Evolutionary conservation across 108 stramenopile genomes (phyloP), one percentile per base, ranked within the genome.

Genomic region (Skeletonema menzelii): DNA sequence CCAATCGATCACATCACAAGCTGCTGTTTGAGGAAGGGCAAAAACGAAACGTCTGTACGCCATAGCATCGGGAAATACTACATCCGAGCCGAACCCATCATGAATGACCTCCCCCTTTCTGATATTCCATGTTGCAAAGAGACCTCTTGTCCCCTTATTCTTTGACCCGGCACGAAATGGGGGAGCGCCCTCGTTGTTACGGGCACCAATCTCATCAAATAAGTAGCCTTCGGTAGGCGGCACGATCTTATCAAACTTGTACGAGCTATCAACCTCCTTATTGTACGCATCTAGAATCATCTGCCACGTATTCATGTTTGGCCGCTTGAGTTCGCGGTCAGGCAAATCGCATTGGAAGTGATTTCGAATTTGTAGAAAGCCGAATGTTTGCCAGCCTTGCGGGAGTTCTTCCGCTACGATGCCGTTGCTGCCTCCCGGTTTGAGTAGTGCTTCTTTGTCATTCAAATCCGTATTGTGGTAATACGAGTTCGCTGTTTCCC

Each of bases 1-100:
- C 76, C 76, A 77, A 27, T 70, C 64, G 3, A 53, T 20, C 2
- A 77, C 64, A 49, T 77, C 76, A 60, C 76, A 77, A 5, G 22
- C 49, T 22, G 49, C 40, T n/a, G 4, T 42, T 42, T 15, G 22
- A 10, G 49, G 49, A 0, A 53, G 22, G 0, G 49, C 22, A 4
- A 22, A 22, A 7, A 22, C 19, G 11, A 22, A 53, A 2, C 49
- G 49, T 2, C 49, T 53, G 5, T 10, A 53, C 4, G 49, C 11
- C 14, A 30, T 7, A 1, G 63, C 75, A 68, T 76, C 55, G 30
- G 30, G 46, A 35, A 55, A 76, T 38, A 68, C 44, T 17, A 76
- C 61, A 38, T 56, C 68, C 8, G 32, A 40, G 0, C 27, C 19
- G 7, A 40, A 12, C 28, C 75, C 75, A 68, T 68, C 67, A 28